Conservation (phyloP, 768 basidiomycete species). For the Pulveroboletus sp. region DNA sequence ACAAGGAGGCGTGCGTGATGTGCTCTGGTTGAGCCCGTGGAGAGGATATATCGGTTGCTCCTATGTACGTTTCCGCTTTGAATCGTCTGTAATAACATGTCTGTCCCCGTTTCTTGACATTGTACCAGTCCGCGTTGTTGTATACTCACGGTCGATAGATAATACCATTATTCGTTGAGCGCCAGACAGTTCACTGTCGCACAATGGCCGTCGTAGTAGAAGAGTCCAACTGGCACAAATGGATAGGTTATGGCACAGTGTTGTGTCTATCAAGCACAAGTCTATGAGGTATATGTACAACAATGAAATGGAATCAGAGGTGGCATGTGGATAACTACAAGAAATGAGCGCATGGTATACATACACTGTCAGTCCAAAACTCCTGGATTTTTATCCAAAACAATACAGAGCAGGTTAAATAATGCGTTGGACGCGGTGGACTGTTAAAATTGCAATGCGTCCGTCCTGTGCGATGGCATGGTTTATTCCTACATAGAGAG, state of each 20-base stretch:
- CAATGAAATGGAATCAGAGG: background rate
- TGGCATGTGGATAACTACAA: conserved; percentile 3
- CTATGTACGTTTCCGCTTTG: background rate
- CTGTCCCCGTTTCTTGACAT: conserved; percentile 1
- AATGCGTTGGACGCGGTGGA: conserved; percentile 41
- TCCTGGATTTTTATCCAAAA: background rate
- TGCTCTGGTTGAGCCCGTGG: conserved; percentile 63
- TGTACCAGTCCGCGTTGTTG: conserved; percentile 19
- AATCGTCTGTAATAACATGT: conserved; percentile 7
- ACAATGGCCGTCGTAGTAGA: no score
- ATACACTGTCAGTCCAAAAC: conserved; percentile 6
- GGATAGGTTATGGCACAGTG: background rate
- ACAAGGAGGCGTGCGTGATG: conserved; percentile 94
- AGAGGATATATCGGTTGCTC: background rate
- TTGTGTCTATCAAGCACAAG: conserved; percentile 1
- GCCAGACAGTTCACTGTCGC: no score
- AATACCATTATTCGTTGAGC: background rate
- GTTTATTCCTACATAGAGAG: conserved; percentile 56
- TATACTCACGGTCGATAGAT: conserved; percentile 16
- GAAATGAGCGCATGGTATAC: conserved; percentile 10
- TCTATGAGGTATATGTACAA: conserved; percentile 13
- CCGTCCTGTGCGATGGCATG: conserved; percentile 84
- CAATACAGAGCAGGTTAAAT: background rate
- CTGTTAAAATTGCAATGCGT: conserved; percentile 73
- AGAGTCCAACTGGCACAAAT: background rate